These are phyloP conservation scores for Claviceps sp. DNA, from an alignment of 2,329 filamentous ascomycete genomes.

Conservation along the genomic window DNA sequence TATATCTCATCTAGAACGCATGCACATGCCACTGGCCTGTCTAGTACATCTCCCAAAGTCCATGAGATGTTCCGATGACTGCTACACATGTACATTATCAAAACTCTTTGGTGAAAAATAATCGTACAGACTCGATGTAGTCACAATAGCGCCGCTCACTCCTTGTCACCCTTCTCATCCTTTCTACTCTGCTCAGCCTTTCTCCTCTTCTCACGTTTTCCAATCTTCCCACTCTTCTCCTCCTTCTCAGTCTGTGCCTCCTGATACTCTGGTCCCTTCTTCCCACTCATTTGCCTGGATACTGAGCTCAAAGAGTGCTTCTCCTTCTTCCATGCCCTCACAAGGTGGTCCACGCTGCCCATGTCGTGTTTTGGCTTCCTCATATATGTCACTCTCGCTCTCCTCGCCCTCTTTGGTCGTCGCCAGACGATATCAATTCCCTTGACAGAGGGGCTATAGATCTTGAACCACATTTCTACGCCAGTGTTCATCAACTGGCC, in stretches of 20 bases:
- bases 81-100: not conserved
- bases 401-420: slow-evolving; percentile 67
- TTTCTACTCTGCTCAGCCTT: too few relatives aligned
- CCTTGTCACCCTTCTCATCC: slow-evolving; percentile 10
- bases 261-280: too few relatives aligned
- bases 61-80: not conserved
- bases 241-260: too few relatives aligned
- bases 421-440: slow-evolving; percentile 91
- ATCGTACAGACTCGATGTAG: slow-evolving; percentile 17
- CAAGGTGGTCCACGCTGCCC: slow-evolving; percentile 71
- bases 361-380: slow-evolving; percentile 77
- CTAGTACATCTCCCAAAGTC: not conserved
- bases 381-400: slow-evolving; percentile 85
- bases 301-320: slow-evolving; percentile 25
- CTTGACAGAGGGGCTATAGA: slow-evolving; percentile 79
- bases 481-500: slow-evolving; percentile 77
- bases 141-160: not conserved
- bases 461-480: slow-evolving; percentile 96
- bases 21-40: not conserved
- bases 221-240: too few relatives aligned
- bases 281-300: slow-evolving; percentile 15
- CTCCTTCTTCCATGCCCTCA: slow-evolving; percentile 39
- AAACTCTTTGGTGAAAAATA: slow-evolving; percentile 9
- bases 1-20: not conserved
- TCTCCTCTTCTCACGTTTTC: too few relatives aligned